Evolutionary conservation across 768 basidiomycete species (phyloP).

Genomic region (Sistotremastrum niveocremeum): DNA sequence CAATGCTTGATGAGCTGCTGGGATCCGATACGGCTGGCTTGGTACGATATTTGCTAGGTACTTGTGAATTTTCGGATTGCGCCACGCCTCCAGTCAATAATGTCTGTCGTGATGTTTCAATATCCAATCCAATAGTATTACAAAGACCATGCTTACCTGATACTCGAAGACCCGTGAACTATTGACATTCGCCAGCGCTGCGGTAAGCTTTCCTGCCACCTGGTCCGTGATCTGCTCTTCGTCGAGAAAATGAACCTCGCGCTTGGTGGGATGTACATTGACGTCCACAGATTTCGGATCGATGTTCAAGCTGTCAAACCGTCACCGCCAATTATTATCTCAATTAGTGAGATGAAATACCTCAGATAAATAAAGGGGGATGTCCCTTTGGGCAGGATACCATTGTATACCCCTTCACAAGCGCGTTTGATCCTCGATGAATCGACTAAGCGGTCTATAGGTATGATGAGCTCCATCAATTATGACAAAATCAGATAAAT

Average conservation of each 20-base stretch:
- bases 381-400: slow-evolving; percentile 78
- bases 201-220: slow-evolving; percentile 62
- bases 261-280: slow-evolving; percentile 96
- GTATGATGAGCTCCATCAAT: not conserved
- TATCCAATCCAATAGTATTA: not conserved
- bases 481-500: not conserved
- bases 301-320: slow-evolving; percentile 49
- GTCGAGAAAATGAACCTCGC: slow-evolving; percentile 88
- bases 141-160: slow-evolving; percentile 30
- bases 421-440: slow-evolving; percentile 77
- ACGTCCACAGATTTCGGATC: slow-evolving; percentile 86
- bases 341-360: slow-evolving; percentile 24
- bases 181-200: slow-evolving; percentile 40
- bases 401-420: slow-evolving; percentile 73
- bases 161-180: slow-evolving; percentile 47
- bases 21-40: no score
- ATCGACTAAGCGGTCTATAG: slow-evolving; percentile 80
- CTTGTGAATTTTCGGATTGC: slow-evolving; percentile 7
- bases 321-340: not conserved
- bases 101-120: slow-evolving; percentile 27
- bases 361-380: slow-evolving; percentile 90
- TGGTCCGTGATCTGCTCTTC: slow-evolving; percentile 75
- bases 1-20: no score
- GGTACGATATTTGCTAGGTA: not conserved
- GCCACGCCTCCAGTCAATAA: slow-evolving; percentile 40